These are phyloP conservation scores for Botryosphaeria agaves DNA, from an alignment of 2,329 filamentous ascomycete genomes.

Conservation along the genomic window DNA sequence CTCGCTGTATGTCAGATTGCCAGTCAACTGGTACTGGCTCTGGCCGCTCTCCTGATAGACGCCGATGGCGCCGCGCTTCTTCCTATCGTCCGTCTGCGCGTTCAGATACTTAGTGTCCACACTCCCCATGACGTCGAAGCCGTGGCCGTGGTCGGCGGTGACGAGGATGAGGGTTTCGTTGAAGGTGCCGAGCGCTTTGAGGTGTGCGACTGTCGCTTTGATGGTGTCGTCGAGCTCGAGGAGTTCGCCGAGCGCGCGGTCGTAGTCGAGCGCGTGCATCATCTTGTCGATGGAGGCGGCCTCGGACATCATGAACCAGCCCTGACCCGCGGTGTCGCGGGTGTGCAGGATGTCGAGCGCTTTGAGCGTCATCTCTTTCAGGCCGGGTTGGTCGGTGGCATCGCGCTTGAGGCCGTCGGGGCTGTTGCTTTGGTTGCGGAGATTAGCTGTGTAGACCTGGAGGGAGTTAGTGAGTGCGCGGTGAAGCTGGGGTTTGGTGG, in stretches of 20 bases:
- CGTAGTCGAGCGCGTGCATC: conserved; percentile 76
- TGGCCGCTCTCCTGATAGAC: conserved; percentile 56
- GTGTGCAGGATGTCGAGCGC: conserved; percentile 62
- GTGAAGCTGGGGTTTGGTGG: too few relatives aligned
- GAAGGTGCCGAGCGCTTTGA: conserved; percentile 46
- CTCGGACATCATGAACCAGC: conserved; percentile 80
- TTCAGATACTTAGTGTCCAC: conserved; percentile 66
- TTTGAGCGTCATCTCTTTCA: conserved; percentile 83
- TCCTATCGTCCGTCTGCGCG: conserved; percentile 45
- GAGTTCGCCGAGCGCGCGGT: conserved; percentile 68
- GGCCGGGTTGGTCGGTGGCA: conserved; percentile 59
- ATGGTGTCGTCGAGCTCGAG: conserved; percentile 76
- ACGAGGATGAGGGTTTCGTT: conserved; percentile 66
- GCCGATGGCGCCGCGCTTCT: conserved; percentile 60
- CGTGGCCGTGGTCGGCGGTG: conserved; percentile 78
- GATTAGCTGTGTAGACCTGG: conserved; percentile 49
- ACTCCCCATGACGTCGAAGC: conserved; percentile 71
- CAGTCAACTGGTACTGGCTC: conserved; percentile 54
- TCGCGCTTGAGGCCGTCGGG: conserved; percentile 46
- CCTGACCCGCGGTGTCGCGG: conserved; percentile 45
- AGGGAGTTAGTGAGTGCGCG: too few relatives aligned
- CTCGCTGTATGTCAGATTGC: conserved; percentile 46
- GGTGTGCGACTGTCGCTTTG: conserved; percentile 53
- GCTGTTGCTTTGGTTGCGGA: conserved; percentile 47
- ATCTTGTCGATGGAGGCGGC: conserved; percentile 78